phyloP scores from a whole-genome alignment of 2,329 filamentous ascomycete genomes.

The Hypoxylon sp. region DNA sequence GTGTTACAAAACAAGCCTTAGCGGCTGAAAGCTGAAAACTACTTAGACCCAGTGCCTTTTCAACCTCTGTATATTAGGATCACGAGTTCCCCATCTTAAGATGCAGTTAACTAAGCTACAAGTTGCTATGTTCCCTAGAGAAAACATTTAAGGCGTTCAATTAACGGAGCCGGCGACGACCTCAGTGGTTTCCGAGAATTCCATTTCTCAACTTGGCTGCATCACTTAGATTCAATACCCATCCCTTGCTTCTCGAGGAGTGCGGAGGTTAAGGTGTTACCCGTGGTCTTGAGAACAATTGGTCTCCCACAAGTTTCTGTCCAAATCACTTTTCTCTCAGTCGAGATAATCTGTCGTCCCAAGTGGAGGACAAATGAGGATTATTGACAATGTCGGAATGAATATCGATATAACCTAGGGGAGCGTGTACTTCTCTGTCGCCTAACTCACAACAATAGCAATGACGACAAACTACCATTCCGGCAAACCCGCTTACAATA shows the following conservation, averaged over 20 bases:
- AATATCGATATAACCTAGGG: constrained; percentile 39
- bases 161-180: neutral
- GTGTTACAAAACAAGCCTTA: constrained; percentile 28
- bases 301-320: constrained; percentile 1
- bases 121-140: neutral
- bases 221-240: constrained; percentile 1
- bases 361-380: constrained; percentile 8
- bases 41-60: constrained; percentile 11
- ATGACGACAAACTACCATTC: constrained; percentile 36
- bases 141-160: neutral
- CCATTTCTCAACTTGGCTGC: constrained; percentile 3
- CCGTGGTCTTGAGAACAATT: constrained; percentile 16
- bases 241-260: constrained; percentile 12
- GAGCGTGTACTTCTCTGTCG: constrained; percentile 18
- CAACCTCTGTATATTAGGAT: constrained; percentile 27
- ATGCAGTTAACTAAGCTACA: constrained; percentile 21
- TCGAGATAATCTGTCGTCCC: constrained; percentile 15
- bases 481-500: constrained; percentile 36
- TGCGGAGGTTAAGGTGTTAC: neutral
- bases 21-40: constrained; percentile 42
- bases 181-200: constrained; percentile 6
- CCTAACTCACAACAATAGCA: constrained; percentile 21
- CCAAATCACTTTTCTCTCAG: constrained; percentile 29
- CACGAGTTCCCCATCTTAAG: constrained; percentile 18
- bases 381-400: constrained; percentile 24